A percentile compares a stretch with the other conserved stretches of the same genome.
These are phyloP conservation scores for Phyllosticta citriasiana DNA, from an alignment of 2,329 filamentous ascomycete species.

Conservation along the genomic window DNA sequence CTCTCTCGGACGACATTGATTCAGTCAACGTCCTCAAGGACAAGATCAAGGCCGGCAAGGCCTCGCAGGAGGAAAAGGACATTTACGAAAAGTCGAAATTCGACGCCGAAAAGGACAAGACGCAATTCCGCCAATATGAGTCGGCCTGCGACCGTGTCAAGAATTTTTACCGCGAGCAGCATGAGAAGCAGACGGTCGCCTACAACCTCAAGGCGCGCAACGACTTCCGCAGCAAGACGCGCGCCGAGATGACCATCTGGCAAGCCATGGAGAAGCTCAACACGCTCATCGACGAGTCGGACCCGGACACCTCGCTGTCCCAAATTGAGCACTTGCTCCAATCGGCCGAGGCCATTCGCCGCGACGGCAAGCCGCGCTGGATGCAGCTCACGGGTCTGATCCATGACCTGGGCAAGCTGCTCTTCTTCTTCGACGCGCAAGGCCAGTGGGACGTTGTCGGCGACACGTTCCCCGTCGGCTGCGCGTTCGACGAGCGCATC, in stretches of 20 bases:
- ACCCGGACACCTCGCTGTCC: slow-evolving; percentile 76
- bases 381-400: slow-evolving; percentile 71
- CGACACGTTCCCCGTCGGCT: slow-evolving; percentile 72
- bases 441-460: slow-evolving; percentile 93
- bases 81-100: slow-evolving; percentile 54
- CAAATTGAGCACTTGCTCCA: slow-evolving; percentile 89
- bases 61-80: slow-evolving; percentile 35
- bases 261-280: slow-evolving; percentile 88
- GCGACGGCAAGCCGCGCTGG: slow-evolving; percentile 73
- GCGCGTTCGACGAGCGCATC: slow-evolving; percentile 63
- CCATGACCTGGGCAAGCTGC: slow-evolving; percentile 70
- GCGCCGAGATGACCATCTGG: slow-evolving; percentile 77
- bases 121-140: slow-evolving; percentile 72
- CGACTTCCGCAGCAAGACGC: slow-evolving; percentile 54
- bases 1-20: slow-evolving; percentile 50
- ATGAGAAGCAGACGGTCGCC: slow-evolving; percentile 63
- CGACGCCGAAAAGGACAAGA: slow-evolving; percentile 68
- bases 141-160: slow-evolving; percentile 76
- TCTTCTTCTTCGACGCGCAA: slow-evolving; percentile 71
- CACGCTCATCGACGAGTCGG: slow-evolving; percentile 80
- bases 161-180: slow-evolving; percentile 69
- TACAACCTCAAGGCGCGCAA: slow-evolving; percentile 78
- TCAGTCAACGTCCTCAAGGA: slow-evolving; percentile 51
- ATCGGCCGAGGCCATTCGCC: slow-evolving; percentile 78
- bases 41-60: slow-evolving; percentile 40